Percentiles rank a stretch among this genome's conserved stretches.
These are phyloP conservation scores for Eustoma russellianum DNA, from an alignment of 257 asterid genomes.

Conservation along the genomic window DNA sequence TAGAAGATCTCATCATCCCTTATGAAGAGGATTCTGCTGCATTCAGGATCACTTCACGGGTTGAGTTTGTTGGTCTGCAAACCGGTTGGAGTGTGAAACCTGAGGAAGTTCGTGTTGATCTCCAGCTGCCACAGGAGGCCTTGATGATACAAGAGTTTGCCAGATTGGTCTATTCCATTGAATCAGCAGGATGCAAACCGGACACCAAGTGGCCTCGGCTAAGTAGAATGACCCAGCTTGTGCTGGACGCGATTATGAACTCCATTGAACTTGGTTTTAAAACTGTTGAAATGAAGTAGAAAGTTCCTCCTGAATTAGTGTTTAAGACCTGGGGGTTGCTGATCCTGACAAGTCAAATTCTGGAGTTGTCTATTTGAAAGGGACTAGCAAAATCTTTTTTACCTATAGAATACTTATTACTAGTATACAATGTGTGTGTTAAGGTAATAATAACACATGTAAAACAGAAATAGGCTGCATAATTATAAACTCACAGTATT, in stretches of 20 bases:
- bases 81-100: slow-evolving; percentile 70
- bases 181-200: slow-evolving; percentile 20
- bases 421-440: too few species aligned
- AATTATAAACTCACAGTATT: too few species aligned
- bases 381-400: too few species aligned
- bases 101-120: slow-evolving; percentile 29
- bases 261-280: slow-evolving; percentile 50
- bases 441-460: too few species aligned
- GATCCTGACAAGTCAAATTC: too few species aligned
- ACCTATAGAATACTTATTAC: too few species aligned
- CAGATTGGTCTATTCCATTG: slow-evolving; percentile 37
- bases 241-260: slow-evolving; percentile 56
- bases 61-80: slow-evolving; percentile 52
- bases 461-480: too few species aligned
- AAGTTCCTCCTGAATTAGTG: not conserved
- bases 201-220: slow-evolving; percentile 51
- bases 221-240: slow-evolving; percentile 53
- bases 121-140: slow-evolving; percentile 55
- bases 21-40: slow-evolving; percentile 37
- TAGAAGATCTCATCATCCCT: slow-evolving; percentile 49
- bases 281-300: slow-evolving; percentile 31
- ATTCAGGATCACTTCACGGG: slow-evolving; percentile 43
- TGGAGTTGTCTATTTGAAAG: too few species aligned
- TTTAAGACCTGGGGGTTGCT: too few species aligned
- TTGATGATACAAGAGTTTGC: slow-evolving; percentile 60